Evolutionary conservation across 805 yeast species (phyloP).

Genomic region (Clavispora asparagi): DNA sequence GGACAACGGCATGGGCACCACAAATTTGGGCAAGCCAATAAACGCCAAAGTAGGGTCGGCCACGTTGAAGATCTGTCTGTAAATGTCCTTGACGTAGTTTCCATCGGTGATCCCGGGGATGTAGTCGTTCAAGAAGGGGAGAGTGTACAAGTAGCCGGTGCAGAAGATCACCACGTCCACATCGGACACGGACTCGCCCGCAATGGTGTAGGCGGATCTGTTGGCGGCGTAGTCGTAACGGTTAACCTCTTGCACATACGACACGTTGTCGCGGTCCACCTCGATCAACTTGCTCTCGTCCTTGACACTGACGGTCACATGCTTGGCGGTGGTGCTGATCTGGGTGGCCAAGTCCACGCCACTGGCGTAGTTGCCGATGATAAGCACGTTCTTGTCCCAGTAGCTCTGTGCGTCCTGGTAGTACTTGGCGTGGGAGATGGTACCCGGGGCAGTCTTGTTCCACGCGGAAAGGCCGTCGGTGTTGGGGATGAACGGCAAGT

Average conservation of each 20-base stretch:
- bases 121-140: slow-evolving; percentile 11
- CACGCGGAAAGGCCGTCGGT: slow-evolving; percentile 28
- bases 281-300: slow-evolving; percentile 1
- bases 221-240: slow-evolving; percentile 4
- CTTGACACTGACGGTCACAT: slow-evolving; percentile 11
- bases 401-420: slow-evolving; percentile 20
- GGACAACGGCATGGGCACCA: slow-evolving; percentile 13
- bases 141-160: slow-evolving; percentile 16
- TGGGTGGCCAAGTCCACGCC: slow-evolving; percentile 73
- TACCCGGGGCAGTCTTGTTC: slow-evolving; percentile 18
- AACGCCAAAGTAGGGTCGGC: slow-evolving; percentile 14
- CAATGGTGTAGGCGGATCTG: slow-evolving; percentile 7
- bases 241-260: slow-evolving; percentile 5
- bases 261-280: slow-evolving; percentile 7
- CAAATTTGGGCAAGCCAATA: slow-evolving; percentile 11
- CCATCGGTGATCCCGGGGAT: slow-evolving; percentile 12
- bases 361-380: slow-evolving; percentile 75
- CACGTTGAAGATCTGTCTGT: slow-evolving; percentile 12
- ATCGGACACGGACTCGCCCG: slow-evolving; percentile 5
- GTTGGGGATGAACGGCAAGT: slow-evolving; percentile 31
- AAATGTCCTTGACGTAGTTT: slow-evolving; percentile 7
- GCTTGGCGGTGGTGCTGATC: slow-evolving; percentile 33
- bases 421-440: slow-evolving; percentile 31
- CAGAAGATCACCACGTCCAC: slow-evolving; percentile 14
- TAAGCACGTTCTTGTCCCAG: slow-evolving; percentile 40